Percentiles rank a stretch among this genome's conserved stretches.
phyloP scores from a whole-genome alignment of 2,329 filamentous ascomycete species.

The Sporothrix euskadiensis region DNA sequence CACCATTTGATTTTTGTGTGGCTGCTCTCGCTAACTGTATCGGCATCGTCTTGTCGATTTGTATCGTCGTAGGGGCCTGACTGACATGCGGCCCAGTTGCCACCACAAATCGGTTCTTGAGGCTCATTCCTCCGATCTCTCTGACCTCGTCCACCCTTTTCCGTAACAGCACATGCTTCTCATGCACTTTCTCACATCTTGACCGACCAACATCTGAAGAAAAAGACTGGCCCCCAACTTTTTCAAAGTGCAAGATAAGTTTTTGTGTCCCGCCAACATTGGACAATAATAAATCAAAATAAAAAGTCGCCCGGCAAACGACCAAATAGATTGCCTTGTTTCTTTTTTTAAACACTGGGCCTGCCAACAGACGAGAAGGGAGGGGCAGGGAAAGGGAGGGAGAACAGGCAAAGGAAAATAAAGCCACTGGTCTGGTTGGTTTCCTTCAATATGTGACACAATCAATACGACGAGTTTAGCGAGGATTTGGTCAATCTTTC shows the following conservation, averaged over 20 bases:
- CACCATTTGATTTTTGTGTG: background rate
- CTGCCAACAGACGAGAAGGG: background rate
- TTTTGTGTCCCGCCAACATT: background rate
- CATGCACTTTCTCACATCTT: background rate
- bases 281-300: background rate
- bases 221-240: background rate
- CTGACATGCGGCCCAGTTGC: background rate
- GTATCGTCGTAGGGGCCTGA: background rate
- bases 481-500: background rate
- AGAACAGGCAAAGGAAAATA: background rate
- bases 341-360: background rate
- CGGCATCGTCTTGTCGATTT: background rate
- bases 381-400: background rate
- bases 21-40: background rate
- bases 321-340: background rate
- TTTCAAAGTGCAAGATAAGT: background rate
- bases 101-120: background rate
- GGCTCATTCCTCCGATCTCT: slow-evolving; percentile 6
- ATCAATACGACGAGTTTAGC: background rate
- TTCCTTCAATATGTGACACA: background rate
- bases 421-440: background rate
- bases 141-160: background rate
- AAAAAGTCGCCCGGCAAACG: background rate
- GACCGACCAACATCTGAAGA: background rate
- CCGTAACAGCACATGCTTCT: background rate